phyloP scores from a whole-genome alignment of 352 stramenopile species.

The Globisporangium nodosum region DNA sequence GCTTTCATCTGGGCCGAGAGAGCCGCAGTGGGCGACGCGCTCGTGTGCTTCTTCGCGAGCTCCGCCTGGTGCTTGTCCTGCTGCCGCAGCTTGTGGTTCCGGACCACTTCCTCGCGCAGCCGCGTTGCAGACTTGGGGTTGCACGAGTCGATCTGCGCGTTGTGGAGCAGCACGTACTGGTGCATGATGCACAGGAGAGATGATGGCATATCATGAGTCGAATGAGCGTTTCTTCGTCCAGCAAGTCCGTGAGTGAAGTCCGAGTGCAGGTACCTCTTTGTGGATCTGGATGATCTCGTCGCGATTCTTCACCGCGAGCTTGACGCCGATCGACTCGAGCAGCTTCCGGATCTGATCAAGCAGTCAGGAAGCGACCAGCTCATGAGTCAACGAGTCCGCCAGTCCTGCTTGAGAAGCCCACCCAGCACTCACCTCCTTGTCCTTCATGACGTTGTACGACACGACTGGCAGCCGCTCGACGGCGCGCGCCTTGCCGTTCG shows the following conservation, averaged over 20 bases:
- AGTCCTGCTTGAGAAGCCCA: background rate
- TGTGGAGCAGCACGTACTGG: constrained; percentile 74
- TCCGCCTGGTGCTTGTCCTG: constrained; percentile 55
- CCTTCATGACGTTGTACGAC: constrained; percentile 83
- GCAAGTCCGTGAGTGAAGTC: background rate
- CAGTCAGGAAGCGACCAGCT: background rate
- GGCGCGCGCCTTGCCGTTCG: constrained; percentile 6
- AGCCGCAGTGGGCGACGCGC: constrained; percentile 20
- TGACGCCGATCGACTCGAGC: constrained; percentile 62
- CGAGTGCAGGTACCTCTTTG: constrained; percentile 58
- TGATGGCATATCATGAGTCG: background rate
- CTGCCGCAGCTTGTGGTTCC: constrained; percentile 57
- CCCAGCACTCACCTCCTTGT: constrained; percentile 49
- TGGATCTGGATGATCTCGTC: constrained; percentile 87
- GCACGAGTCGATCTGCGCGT: constrained; percentile 75
- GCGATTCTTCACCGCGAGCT: constrained; percentile 50
- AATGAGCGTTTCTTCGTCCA: background rate
- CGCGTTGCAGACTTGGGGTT: constrained; percentile 62
- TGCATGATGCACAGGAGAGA: background rate
- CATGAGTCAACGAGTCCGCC: background rate
- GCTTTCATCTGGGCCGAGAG: constrained; percentile 58
- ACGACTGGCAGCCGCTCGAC: constrained; percentile 64
- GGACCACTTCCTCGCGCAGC: constrained; percentile 62
- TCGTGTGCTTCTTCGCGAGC: constrained; percentile 20
- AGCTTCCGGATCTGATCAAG: constrained; percentile 43